Conservation (phyloP, 768 basidiomycete species). For the Pisolithus marmoratus region DNA sequence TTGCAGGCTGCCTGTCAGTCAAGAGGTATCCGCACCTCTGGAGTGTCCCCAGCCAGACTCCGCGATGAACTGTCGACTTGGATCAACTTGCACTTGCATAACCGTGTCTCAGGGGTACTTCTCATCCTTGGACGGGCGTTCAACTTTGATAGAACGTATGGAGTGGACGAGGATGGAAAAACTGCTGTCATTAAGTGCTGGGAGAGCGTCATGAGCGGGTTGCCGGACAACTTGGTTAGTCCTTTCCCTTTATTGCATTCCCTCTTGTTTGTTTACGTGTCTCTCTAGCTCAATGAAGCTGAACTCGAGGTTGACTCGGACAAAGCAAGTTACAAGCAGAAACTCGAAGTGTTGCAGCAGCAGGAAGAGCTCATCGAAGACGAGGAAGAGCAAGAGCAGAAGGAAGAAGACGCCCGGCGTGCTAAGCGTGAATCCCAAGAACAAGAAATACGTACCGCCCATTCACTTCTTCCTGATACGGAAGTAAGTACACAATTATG, state of each 20-base stretch:
- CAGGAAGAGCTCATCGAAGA: constrained; percentile 99
- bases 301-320: constrained; percentile 95
- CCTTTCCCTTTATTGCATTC: background rate
- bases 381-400: constrained; percentile 96
- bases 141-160: constrained; percentile 76
- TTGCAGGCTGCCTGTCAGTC: constrained; percentile 91
- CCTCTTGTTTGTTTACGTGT: background rate
- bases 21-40: constrained; percentile 85
- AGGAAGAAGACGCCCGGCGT: constrained; percentile 88
- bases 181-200: constrained; percentile 73
- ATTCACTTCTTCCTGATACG: constrained; percentile 81
- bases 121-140: constrained; percentile 91
- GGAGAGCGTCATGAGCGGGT: constrained; percentile 83
- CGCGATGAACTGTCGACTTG: constrained; percentile 88
- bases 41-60: constrained; percentile 81
- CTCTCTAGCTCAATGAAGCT: constrained; percentile 83
- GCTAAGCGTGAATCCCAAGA: constrained; percentile 79
- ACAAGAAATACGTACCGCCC: constrained; percentile 69
- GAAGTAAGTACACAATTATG: constrained; percentile 48
- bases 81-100: constrained; percentile 87
- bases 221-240: constrained; percentile 91
- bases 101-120: constrained; percentile 89
- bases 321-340: constrained; percentile 94
- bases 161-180: constrained; percentile 77
- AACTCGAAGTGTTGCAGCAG: constrained; percentile 94